Base-by-base conservation (phyloP, 2,329 filamentous ascomycete species). In the Tothia fuscella region DNA sequence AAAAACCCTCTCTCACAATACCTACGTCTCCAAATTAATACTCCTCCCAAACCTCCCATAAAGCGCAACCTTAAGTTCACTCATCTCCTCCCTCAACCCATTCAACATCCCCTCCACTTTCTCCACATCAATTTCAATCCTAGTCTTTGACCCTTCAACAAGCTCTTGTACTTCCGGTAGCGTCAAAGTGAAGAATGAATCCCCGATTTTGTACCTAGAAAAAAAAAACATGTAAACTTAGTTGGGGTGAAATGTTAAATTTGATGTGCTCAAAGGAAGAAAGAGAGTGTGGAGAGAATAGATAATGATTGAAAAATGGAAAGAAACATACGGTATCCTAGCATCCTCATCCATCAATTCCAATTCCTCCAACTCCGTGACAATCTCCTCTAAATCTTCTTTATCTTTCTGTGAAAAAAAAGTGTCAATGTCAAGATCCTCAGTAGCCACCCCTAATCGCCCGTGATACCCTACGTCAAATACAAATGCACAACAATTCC, bases 291-390 rank as follows among this genome's bases (percentile, higher is more conserved):
- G 10, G n/a, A 26, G n/a, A 14, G 12, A 29, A 13, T 17, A 4
- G 14, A 22, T 17, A 7, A 13, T 7, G 21, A 14, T 17, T 16
- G 16, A 25, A n/a, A 19, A n/a, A 40, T 24, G 12, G 14, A 10
- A 29, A 10, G 51, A 41, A 19, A 66, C 80, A 59, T 72, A 95
- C 83, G 85, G 88, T 17, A 98, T 79, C 55, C 82, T 78, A 41
- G 94, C 87, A 53, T 96, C 89, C 60, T 98, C 91, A 60, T 96
- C 89, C 40, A 86, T 85, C 14, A 98, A 76, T 64, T 98, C 91
- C 35, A 98, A 72, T 61, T 98, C 91, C 64, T 98, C 91, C 35
- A 98, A 72, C 61, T 98, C 91, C 41, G 73, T 84, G 2, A 81
- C 82, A 42, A 98, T 74, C 61, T 98, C 91, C 58, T 96, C 88